Percentiles rank a stretch among this genome's conserved stretches.
Conservation (phyloP, 306 rosid species). For the Mimosa bimucronata region DNA sequence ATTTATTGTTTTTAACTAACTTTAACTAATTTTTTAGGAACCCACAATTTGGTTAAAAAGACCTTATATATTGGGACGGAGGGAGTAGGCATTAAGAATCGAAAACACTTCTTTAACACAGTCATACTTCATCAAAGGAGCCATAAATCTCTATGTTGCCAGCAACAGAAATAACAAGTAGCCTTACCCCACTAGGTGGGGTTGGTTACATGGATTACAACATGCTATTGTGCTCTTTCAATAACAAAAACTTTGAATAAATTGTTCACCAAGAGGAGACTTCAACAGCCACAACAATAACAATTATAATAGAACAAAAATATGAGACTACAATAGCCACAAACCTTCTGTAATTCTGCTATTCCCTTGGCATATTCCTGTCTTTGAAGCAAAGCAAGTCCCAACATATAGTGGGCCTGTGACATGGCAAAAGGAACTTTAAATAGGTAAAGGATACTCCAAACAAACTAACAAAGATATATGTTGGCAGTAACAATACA, state of each 20-base stretch:
- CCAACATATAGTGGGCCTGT: conserved; percentile 93
- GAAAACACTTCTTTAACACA: neutral
- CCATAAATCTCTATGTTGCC: conserved; percentile 11
- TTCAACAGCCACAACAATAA: no score
- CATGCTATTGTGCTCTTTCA: no score
- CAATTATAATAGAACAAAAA: conserved; percentile 24
- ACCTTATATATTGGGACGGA: no score
- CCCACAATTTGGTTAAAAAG: no score
- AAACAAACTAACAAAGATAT: neutral
- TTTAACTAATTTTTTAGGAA: no score
- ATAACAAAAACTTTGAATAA: no score
- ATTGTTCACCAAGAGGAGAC: no score
- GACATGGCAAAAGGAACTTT: conserved; percentile 33
- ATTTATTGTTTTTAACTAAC: no score
- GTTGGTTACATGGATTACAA: no score
- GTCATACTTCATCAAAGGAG: conserved; percentile 12
- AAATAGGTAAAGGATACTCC: conserved; percentile 29
- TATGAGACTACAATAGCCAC: conserved; percentile 29
- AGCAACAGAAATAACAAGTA: conserved; percentile 9
- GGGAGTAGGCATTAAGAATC: neutral
- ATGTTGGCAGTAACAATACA: neutral
- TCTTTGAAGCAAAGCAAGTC: conserved; percentile 73
- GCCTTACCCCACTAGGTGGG: no score
- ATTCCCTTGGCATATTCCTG: conserved; percentile 71
- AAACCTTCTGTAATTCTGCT: conserved; percentile 78